These are phyloP conservation scores for Leishmania tarentolae DNA, from an alignment of 208 protist species.

Conservation along the genomic window DNA sequence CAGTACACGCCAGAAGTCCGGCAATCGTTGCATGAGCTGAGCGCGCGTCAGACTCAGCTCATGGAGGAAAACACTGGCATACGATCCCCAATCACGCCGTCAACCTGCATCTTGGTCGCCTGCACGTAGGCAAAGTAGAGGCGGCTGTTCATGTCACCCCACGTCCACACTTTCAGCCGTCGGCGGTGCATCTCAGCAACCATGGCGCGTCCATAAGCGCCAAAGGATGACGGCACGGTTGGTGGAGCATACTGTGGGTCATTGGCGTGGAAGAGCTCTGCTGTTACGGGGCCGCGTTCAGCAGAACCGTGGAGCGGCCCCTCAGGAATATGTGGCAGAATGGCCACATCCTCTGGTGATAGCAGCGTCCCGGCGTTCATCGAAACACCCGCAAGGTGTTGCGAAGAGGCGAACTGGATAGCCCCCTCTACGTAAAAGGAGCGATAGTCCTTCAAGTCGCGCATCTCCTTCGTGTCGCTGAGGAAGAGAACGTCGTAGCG, in stretches of 20 bases:
- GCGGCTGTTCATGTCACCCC: constrained; percentile 69
- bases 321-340: constrained; percentile 21
- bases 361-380: constrained; percentile 64
- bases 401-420: constrained; percentile 68
- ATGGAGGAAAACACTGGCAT: constrained; percentile 41
- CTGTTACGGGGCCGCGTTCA: constrained; percentile 21
- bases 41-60: not conserved
- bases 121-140: constrained; percentile 61
- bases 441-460: constrained; percentile 84
- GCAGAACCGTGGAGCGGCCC: constrained; percentile 15
- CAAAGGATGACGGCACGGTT: constrained; percentile 35
- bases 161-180: constrained; percentile 71
- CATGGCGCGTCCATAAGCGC: constrained; percentile 43
- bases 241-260: constrained; percentile 24
- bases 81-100: constrained; percentile 79
- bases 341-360: constrained; percentile 23
- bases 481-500: constrained; percentile 85
- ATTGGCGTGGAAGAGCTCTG: constrained; percentile 31
- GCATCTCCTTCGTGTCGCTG: constrained; percentile 61
- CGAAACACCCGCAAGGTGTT: constrained; percentile 74
- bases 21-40: not conserved
- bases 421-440: constrained; percentile 71
- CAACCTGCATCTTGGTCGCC: constrained; percentile 52
- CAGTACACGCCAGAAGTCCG: not conserved
- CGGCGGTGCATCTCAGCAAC: constrained; percentile 51